These are phyloP conservation scores for Canna indica DNA, from an alignment of 176 grass and related monocot genomes.

Conservation along the genomic window DNA sequence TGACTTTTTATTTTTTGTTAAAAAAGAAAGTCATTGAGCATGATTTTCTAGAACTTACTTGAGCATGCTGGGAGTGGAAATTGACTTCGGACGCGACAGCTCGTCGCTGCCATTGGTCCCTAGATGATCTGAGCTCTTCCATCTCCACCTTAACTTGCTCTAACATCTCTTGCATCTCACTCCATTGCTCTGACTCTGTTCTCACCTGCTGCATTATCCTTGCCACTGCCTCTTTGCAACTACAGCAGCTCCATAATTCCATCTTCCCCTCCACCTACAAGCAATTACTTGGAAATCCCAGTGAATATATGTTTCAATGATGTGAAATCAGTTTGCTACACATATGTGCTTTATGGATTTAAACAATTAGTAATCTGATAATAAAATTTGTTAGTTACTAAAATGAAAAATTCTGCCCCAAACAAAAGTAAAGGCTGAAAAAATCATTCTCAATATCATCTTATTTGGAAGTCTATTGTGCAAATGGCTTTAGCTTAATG, in stretches of 20 bases:
- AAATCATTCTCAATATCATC: too few species aligned
- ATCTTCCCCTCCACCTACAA: constrained; percentile 33
- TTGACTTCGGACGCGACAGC: constrained; percentile 63
- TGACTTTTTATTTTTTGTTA: too few species aligned
- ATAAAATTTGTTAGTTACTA: too few species aligned
- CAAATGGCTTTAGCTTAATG: too few species aligned
- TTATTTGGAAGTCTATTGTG: too few species aligned
- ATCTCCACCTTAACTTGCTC: constrained; percentile 86
- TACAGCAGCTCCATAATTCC: constrained; percentile 36
- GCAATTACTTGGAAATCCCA: not conserved
- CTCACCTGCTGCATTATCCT: constrained; percentile 94
- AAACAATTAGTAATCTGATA: not conserved
- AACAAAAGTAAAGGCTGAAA: too few species aligned
- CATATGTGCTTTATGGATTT: not conserved
- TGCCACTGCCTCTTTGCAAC: constrained; percentile 58
- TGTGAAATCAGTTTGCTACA: not conserved
- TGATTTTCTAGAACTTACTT: too few species aligned
- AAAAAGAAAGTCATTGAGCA: too few species aligned
- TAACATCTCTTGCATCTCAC: constrained; percentile 84
- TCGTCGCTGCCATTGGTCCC: constrained; percentile 62
- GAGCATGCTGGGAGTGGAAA: constrained; percentile 53
- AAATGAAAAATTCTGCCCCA: too few species aligned
- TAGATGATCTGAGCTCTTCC: constrained; percentile 70
- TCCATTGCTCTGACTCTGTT: constrained; percentile 78
- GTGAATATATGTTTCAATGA: constrained; percentile 2